These are phyloP conservation scores for Tricholoma flavovirens DNA, from an alignment of 768 basidiomycete genomes.

Conservation along the genomic window DNA sequence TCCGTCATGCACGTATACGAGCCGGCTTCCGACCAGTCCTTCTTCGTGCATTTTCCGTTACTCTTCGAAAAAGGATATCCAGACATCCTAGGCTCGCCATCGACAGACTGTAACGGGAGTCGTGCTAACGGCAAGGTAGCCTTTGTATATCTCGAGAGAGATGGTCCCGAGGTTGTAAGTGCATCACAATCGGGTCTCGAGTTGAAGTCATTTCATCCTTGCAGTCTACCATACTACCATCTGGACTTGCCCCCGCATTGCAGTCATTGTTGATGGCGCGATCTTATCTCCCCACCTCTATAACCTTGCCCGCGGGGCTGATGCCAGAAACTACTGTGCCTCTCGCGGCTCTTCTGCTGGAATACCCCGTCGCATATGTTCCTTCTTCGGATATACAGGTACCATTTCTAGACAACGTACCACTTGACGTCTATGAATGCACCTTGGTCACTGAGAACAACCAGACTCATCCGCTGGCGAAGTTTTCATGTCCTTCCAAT, in stretches of 20 bases:
- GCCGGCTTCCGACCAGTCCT: conserved; percentile 41
- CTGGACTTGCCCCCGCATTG: conserved; percentile 8
- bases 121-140: neutral
- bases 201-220: neutral
- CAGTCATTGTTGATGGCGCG: conserved; percentile 6
- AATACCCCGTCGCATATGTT: conserved; percentile 54
- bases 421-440: conserved; percentile 49
- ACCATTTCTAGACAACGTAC: conserved; percentile 38
- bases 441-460: conserved; percentile 15
- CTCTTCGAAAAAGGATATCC: conserved; percentile 9
- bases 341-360: conserved; percentile 53
- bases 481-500: conserved; percentile 50
- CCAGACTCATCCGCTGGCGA: conserved; percentile 36
- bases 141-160: conserved; percentile 14
- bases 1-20: conserved; percentile 43
- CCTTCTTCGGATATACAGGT: conserved; percentile 22
- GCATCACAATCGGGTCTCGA: neutral
- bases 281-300: conserved; percentile 9
- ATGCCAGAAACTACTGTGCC: conserved; percentile 34
- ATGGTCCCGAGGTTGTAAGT: conserved; percentile 5
- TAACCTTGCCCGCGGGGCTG: conserved; percentile 24
- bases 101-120: neutral
- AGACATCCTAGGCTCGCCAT: neutral
- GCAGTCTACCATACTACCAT: conserved; percentile 16
- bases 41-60: conserved; percentile 42